Evolutionary conservation across 2,329 filamentous ascomycete species (phyloP).

Genomic region (Arachnomyces sp.): DNA sequence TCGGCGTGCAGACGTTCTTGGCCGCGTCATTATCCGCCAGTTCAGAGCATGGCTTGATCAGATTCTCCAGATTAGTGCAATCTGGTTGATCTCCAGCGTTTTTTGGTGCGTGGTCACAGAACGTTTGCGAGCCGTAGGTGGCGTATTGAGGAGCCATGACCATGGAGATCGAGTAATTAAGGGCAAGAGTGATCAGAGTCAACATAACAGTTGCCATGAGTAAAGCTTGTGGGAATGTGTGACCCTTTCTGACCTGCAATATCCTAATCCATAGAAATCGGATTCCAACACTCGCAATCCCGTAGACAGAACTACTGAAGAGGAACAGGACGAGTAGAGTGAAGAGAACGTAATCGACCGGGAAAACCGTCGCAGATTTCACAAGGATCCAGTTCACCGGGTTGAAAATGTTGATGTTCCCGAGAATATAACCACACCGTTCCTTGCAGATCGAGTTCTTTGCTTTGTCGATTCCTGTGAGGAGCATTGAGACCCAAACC

Average conservation of each 20-base stretch:
- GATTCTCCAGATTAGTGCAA: constrained; percentile 61
- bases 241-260: constrained; percentile 81
- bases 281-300: constrained; percentile 79
- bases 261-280: constrained; percentile 92
- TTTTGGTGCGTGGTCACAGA: constrained; percentile 65
- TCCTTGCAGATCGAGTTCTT: constrained; percentile 89
- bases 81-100: constrained; percentile 61
- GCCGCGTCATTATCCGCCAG: constrained; percentile 61
- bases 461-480: constrained; percentile 92
- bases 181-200: constrained; percentile 77
- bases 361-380: constrained; percentile 72
- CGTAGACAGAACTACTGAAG: constrained; percentile 79
- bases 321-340: constrained; percentile 75
- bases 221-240: constrained; percentile 84
- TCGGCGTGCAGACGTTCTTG: constrained; percentile 77
- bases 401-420: constrained; percentile 83
- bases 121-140: constrained; percentile 88
- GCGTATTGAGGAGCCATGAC: constrained; percentile 93
- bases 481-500: constrained; percentile 84
- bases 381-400: constrained; percentile 87
- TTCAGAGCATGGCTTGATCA: constrained; percentile 78
- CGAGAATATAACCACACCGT: constrained; percentile 85
- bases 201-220: constrained; percentile 86
- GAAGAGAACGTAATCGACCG: constrained; percentile 86
- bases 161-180: constrained; percentile 90